Evolutionary conservation across 805 yeast species (phyloP), one percentile per base, ranked within the genome.

Genomic region (Candida ponderosae): DNA sequence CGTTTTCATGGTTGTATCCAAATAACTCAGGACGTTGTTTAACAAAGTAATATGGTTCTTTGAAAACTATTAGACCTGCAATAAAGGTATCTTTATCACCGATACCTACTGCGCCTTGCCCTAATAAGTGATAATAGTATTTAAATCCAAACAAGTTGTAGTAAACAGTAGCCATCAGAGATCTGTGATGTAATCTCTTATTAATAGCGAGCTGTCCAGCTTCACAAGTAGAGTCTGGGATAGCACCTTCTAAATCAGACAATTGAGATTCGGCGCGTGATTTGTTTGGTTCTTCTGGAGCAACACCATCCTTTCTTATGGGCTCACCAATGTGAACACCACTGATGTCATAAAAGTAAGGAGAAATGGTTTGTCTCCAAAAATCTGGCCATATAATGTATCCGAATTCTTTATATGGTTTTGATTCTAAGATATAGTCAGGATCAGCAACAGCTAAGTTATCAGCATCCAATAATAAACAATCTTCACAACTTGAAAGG

Each of bases 31-130:
- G 56, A 23, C 56, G 50, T 18, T 52, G 48, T 29, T 50, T 49
- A 23, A 51, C 53, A 31, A 50, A 49, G 38, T 51, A 51, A 33
- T 38, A 50, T 13, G 43, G 39, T 23, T 47, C 53, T 29, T 43
- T 39, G 36, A 50, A 50, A 2, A 50, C 48, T 5, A 53, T 50
- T 26, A 50, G 30, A n/a, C 54, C 56, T 4, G 56, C 54, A 62
- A 74, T 72, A 50, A 81, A 81, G 0, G 89, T 80, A 45, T 82
- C 89, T 51, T 81, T 81, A 53, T 82, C 90, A 38, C 89, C 89
- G 55, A 81, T 82, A 15, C 89, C 90, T 3, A 86, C 83, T 29
- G 76, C 71, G 10, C 86, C 86, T 56, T 82, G 93, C 0, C 85
- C 76, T 44, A 82, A 60, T 34, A 82, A 57, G 18, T 82, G 84